Evolutionary conservation across 2,329 filamentous ascomycete species (phyloP).

Genomic region (Aureobasidium subglaciale): DNA sequence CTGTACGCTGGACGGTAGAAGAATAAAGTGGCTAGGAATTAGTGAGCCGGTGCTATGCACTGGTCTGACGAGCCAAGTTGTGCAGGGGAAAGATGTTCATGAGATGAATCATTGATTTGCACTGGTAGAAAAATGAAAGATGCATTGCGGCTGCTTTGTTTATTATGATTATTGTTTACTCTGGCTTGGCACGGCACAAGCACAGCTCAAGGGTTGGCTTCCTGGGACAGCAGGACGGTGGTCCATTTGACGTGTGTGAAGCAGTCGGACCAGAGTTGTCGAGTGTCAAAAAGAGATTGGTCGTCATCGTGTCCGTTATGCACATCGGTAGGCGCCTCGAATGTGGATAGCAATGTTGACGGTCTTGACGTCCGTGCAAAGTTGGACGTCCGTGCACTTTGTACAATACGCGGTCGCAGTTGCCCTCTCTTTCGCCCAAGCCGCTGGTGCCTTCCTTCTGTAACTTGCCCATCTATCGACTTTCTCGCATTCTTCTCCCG

Average conservation of each 20-base stretch:
- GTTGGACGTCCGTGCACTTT: background rate
- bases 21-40: conserved; percentile 7
- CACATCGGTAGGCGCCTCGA: background rate
- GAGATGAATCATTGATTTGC: background rate
- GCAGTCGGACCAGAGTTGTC: background rate
- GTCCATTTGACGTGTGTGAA: conserved; percentile 6
- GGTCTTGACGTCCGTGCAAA: background rate
- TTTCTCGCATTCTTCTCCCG: conserved; percentile 7
- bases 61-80: background rate
- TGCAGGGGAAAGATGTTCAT: conserved; percentile 5
- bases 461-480: background rate
- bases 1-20: conserved; percentile 1
- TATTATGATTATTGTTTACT: background rate
- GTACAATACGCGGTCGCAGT: background rate
- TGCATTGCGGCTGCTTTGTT: no score
- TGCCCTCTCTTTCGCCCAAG: background rate
- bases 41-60: conserved; percentile 1
- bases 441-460: background rate
- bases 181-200: no score
- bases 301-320: conserved; percentile 8
- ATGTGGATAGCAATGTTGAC: no score
- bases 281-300: conserved; percentile 10
- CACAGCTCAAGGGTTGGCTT: no score
- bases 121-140: no score
- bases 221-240: background rate